A percentile compares a stretch with the other conserved stretches of the same genome.
These are phyloP conservation scores for Colletotrichum sp. DNA, from an alignment of 2,329 filamentous ascomycete species.

Conservation along the genomic window DNA sequence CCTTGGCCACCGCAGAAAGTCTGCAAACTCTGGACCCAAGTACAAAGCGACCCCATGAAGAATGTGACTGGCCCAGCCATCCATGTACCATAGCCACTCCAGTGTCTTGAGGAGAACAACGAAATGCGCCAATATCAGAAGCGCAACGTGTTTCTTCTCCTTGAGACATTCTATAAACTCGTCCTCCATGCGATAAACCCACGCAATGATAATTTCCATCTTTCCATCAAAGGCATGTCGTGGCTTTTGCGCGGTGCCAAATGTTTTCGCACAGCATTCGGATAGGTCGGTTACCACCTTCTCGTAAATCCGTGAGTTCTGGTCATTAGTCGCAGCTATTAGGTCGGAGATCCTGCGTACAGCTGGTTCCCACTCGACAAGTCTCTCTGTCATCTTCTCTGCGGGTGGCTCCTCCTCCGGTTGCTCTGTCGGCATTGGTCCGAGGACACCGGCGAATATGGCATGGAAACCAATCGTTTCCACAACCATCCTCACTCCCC, in stretches of 20 bases:
- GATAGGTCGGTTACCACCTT: not conserved
- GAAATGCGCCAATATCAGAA: constrained; percentile 24
- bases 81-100: constrained; percentile 24
- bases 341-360: constrained; percentile 7
- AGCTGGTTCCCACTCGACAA: constrained; percentile 18
- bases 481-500: constrained; percentile 24
- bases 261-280: constrained; percentile 2
- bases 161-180: constrained; percentile 14
- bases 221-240: not conserved
- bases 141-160: constrained; percentile 6
- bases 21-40: not conserved
- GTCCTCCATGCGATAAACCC: constrained; percentile 15
- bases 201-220: constrained; percentile 19
- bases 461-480: constrained; percentile 13
- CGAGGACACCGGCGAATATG: constrained; percentile 19
- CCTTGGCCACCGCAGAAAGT: constrained; percentile 24
- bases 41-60: constrained; percentile 4
- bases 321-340: not conserved
- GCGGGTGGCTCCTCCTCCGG: not conserved
- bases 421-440: not conserved
- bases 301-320: not conserved
- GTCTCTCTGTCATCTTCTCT: not conserved
- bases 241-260: constrained; percentile 10
- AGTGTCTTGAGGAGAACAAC: constrained; percentile 21
- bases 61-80: constrained; percentile 23